Evolutionary conservation across 2,329 filamentous ascomycete genomes (phyloP), one percentile per base, ranked within the genome.

Genomic region (Xylariales sp.): DNA sequence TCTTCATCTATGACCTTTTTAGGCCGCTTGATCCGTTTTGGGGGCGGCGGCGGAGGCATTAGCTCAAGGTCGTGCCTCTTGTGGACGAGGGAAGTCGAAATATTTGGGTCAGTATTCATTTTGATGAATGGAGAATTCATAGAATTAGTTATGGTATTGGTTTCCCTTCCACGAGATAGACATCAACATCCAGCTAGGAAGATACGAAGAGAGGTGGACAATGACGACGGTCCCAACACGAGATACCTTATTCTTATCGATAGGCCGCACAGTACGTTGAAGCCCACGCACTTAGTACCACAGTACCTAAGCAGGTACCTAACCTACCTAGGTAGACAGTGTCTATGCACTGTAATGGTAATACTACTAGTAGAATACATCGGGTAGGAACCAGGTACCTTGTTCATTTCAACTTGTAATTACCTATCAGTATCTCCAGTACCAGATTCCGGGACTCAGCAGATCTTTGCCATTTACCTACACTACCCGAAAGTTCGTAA

Each of bases 11-110:
- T 87, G 34, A 97, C 90, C 69, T 91, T 92, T 69, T 91, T 90
- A 0, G 96, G 96, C 60, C 96, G 88, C 81, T 97, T 97, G 76
- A 97, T 97, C 66, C 93, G 91, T 80, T 97, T 98, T 49, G 90
- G 84, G 0, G 89, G 86, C 3, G 94, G 93, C 5, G 95, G 94
- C 10, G 94, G 94, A 16, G 93, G 91, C 94, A 97, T 98, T 62
- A 97, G 83, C 63, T 92, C 89, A 32, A 83, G 86, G 66, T 93
- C 90, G 48, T 80, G 79, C 64, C 85, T 84, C 81, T 93, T 94
- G 64, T 87, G 87, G 62, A 89, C 83, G 67, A 96, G 85, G 68
- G 90, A 87, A 58, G 80, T 86, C 5, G 89, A 88, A 16, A 78
- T 69, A 3, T 72, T 69, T 34, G 69, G 43, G 54, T 72, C 64